A percentile compares a stretch with the other conserved stretches of the same genome.
Conservation (phyloP, 139 green algal species). For the Tetraselmis striata region DNA sequence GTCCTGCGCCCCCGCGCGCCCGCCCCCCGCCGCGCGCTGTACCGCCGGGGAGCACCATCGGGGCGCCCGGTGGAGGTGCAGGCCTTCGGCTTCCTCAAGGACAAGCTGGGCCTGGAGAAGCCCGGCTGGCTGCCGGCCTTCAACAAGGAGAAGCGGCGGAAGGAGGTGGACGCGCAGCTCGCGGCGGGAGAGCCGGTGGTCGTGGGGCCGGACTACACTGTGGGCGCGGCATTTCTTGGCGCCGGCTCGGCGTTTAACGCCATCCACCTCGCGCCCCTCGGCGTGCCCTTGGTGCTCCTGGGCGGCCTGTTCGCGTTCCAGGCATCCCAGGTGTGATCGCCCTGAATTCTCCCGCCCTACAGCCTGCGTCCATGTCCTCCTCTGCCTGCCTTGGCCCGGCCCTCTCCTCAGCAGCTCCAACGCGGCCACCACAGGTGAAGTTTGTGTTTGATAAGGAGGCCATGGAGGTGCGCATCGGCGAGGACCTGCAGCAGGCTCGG, state of each 20-base stretch:
- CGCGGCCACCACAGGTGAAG: conserved; percentile 6
- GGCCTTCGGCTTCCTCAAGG: too few relatives aligned
- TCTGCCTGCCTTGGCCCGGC: too few relatives aligned
- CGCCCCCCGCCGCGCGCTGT: too few relatives aligned
- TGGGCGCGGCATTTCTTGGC: conserved; percentile 2
- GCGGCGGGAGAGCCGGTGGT: background rate
- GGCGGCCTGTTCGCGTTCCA: too few relatives aligned
- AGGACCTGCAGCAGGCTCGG: background rate
- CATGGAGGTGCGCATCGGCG: conserved; percentile 12
- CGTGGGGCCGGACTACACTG: background rate
- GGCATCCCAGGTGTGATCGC: too few relatives aligned
- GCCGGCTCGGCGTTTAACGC: background rate
- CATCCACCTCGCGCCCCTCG: background rate
- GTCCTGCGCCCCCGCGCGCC: too few relatives aligned
- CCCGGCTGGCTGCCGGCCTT: conserved; percentile 5
- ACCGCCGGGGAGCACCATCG: too few relatives aligned
- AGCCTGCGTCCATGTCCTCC: too few relatives aligned
- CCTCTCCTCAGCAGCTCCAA: too few relatives aligned
- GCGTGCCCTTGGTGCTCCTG: too few relatives aligned
- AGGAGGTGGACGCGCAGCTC: background rate
- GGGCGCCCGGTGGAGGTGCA: too few relatives aligned
- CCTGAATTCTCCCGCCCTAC: too few relatives aligned
- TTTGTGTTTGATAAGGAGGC: conserved; percentile 12
- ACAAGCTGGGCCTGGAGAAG: background rate
- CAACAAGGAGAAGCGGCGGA: conserved; percentile 2